Evolutionary conservation across 768 basidiomycete genomes (phyloP).

Genomic region (Suillus luteus): DNA sequence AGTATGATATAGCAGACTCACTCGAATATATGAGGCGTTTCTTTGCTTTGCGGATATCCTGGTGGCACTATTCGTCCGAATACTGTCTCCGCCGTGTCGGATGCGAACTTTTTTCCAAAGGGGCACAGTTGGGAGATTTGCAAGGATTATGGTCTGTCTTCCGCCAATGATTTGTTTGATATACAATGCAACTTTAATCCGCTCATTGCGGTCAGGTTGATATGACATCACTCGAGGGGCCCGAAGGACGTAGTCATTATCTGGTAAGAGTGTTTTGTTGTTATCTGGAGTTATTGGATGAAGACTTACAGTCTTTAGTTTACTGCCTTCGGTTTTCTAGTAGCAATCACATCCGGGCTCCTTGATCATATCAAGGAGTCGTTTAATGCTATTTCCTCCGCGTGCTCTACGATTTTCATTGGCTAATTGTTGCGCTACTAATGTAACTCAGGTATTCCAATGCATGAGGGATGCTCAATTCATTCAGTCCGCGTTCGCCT

Average conservation of each 20-base stretch:
- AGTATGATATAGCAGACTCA: slow-evolving; percentile 13
- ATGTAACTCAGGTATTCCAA: too few species aligned
- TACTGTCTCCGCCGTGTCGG: slow-evolving; percentile 27
- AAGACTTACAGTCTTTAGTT: slow-evolving; percentile 17
- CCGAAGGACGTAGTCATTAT: slow-evolving; percentile 13
- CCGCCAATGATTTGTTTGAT: slow-evolving; percentile 4
- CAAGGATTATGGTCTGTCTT: neutral
- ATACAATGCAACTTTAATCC: neutral
- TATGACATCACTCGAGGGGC: slow-evolving; percentile 14
- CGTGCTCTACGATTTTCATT: too few species aligned
- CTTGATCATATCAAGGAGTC: too few species aligned
- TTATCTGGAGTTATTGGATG: neutral
- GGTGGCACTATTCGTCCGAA: slow-evolving; percentile 14
- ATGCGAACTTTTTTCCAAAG: slow-evolving; percentile 31
- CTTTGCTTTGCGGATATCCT: slow-evolving; percentile 12
- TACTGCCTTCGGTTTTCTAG: too few species aligned
- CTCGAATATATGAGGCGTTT: slow-evolving; percentile 7
- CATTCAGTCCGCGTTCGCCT: too few species aligned
- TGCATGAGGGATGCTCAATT: too few species aligned
- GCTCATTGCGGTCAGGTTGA: neutral
- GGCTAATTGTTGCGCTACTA: too few species aligned
- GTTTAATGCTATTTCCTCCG: too few species aligned
- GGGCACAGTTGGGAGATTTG: slow-evolving; percentile 9
- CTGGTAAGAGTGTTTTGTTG: neutral
- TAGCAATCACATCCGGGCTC: too few species aligned